Base-by-base conservation (phyloP, 1,139 yeast genomes). In the Saccharomycopsis crataegensis region DNA sequence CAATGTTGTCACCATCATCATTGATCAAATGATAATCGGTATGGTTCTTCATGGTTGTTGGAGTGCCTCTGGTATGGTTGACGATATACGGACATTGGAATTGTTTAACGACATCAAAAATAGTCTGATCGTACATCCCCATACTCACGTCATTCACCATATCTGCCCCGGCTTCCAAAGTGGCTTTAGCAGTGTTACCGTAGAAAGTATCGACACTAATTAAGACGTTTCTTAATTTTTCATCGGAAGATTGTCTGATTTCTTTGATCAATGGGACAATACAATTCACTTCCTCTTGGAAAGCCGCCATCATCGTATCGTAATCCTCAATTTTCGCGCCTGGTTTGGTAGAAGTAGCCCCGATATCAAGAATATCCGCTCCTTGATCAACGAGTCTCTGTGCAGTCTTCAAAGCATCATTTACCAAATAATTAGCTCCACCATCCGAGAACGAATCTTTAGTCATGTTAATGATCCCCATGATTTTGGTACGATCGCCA, bases 391-490 rank as follows among this genome's bases (percentile, higher is more conserved):
- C 79, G 67, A 83, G 74, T 34, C 66, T 59, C 53, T 69, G 64
- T 0, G 80, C 77, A 2, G 65, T 62, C 1, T 59, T 60, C 1
- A 77, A 60, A 1, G 81, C 77, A 33, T 70, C 68, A 0, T 70
- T 71, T 3, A 77, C 60, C 3, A 66, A 65, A 5, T 70, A 66
- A 32, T 73, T 61, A 32, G 64, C 62, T 0, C 95, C 91, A 0
- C 96, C 98, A 67, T 94, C 99, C 51, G 96, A 88, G 64, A 93
- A 93, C 0, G 97, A 90, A 65, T 94, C 98, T 0, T 98, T 97
- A 0, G 99, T 93, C 22, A 86, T 77, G 63, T 93, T 93, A 56
- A 93, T 67, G 49, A 93, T 83, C 1, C 91, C 96, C 99, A 93
- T 93, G 50, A 90, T 67, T 46, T 71, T 64, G 0, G 87, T 81